phyloP scores from a whole-genome alignment of 768 basidiomycete genomes.

The Mycena venus region DNA sequence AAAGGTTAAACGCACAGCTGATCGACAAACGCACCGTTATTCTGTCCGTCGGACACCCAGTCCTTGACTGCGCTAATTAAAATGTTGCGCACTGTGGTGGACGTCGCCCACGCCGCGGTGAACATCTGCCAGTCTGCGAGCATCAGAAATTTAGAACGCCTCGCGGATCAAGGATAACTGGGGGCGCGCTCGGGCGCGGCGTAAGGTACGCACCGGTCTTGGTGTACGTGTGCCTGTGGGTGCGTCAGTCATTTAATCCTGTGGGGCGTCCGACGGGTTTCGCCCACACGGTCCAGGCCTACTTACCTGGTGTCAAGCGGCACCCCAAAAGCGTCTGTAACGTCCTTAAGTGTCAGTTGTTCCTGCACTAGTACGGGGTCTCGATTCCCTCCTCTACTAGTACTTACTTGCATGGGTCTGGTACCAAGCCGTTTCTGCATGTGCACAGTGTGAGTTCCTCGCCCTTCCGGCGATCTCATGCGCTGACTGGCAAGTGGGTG shows the following conservation, averaged over 20 bases:
- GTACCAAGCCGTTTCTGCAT: slow-evolving; percentile 65
- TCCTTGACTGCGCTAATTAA: slow-evolving; percentile 64
- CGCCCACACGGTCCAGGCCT: background rate
- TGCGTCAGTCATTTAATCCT: background rate
- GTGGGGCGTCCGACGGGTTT: background rate
- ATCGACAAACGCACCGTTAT: slow-evolving; percentile 41
- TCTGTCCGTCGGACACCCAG: slow-evolving; percentile 62
- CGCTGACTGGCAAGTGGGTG: background rate
- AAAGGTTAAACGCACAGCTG: too few species aligned
- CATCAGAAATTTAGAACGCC: background rate
- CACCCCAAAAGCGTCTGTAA: slow-evolving; percentile 14
- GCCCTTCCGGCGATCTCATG: background rate
- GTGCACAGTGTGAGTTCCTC: background rate
- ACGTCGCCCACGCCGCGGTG: slow-evolving; percentile 66
- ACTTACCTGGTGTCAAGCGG: slow-evolving; percentile 18
- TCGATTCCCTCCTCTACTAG: background rate
- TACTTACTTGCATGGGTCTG: slow-evolving; percentile 57
- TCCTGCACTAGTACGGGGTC: background rate
- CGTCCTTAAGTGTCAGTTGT: background rate
- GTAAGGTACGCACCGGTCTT: slow-evolving; percentile 59
- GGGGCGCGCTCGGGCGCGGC: background rate
- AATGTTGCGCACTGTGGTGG: slow-evolving; percentile 59
- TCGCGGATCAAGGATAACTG: background rate
- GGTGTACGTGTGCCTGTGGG: slow-evolving; percentile 63
- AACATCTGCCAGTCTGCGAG: slow-evolving; percentile 69